A percentile compares a stretch with the other conserved stretches of the same genome.
These are phyloP conservation scores for Auriscalpium orientale DNA, from an alignment of 768 basidiomycete species.

Conservation along the genomic window DNA sequence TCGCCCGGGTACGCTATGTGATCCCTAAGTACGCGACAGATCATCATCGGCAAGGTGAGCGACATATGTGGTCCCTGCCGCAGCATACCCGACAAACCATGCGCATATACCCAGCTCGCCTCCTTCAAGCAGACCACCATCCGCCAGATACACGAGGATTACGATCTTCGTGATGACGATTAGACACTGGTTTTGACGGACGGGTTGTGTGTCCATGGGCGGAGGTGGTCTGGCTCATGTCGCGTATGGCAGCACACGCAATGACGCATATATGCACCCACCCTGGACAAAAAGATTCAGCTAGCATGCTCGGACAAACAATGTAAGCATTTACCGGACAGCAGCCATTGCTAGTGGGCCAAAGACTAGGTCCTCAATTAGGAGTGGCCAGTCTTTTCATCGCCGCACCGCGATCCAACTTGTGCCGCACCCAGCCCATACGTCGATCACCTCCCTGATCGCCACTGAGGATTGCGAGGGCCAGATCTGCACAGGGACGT, in stretches of 20 bases:
- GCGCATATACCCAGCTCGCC: slow-evolving; percentile 49
- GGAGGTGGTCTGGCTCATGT: no score
- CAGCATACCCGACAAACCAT: not conserved
- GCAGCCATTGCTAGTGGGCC: no score
- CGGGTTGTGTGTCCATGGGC: no score
- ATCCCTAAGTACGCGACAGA: slow-evolving; percentile 30
- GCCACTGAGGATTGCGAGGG: slow-evolving; percentile 20
- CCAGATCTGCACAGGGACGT: slow-evolving; percentile 47
- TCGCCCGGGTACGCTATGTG: not conserved
- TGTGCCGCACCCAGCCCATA: slow-evolving; percentile 48
- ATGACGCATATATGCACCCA: no score
- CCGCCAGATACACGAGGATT: slow-evolving; percentile 65
- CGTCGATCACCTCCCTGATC: slow-evolving; percentile 4
- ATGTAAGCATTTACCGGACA: no score
- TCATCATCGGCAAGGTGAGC: slow-evolving; percentile 67
- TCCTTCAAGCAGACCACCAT: slow-evolving; percentile 60
- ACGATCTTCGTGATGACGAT: slow-evolving; percentile 54
- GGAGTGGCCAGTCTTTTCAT: not conserved
- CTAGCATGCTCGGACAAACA: no score
- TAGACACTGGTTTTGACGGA: slow-evolving; percentile 16
- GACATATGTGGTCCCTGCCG: no score
- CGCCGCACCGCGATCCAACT: slow-evolving; percentile 33
- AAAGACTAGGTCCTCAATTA: no score
- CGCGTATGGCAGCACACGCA: no score
- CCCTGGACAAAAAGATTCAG: no score